Evolutionary conservation across 2,329 filamentous ascomycete species (phyloP).

Genomic region (Colletotrichum musae): DNA sequence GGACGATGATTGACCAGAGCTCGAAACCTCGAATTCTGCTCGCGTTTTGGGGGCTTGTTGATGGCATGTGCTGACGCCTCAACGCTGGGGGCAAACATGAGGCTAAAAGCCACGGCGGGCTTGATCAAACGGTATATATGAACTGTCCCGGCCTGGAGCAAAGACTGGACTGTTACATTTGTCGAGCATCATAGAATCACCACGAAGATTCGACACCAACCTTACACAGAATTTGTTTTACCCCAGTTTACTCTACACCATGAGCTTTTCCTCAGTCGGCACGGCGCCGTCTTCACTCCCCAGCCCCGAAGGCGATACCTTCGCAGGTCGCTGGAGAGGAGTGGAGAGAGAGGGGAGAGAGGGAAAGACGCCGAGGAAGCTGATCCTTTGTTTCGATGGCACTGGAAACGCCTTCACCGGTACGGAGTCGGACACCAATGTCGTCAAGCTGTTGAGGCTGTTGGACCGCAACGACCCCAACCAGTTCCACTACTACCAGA

Average conservation of each 20-base stretch:
- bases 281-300: background rate
- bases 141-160: background rate
- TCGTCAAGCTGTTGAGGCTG: constrained; percentile 64
- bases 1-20: background rate
- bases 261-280: background rate
- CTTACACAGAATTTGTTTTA: background rate
- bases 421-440: constrained; percentile 65
- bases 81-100: background rate
- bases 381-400: constrained; percentile 64
- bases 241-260: background rate
- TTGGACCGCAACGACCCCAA: constrained; percentile 59
- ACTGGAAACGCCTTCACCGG: constrained; percentile 63
- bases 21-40: background rate
- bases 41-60: background rate
- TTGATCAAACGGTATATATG: background rate
- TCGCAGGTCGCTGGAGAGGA: background rate
- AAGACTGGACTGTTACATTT: too few species aligned
- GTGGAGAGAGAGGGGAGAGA: background rate
- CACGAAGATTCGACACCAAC: too few species aligned
- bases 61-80: background rate
- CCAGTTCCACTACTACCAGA: constrained; percentile 66
- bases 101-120: too few species aligned
- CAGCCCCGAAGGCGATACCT: background rate
- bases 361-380: constrained; percentile 49
- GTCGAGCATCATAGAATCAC: too few species aligned